These are phyloP conservation scores for Sarocladium kiliense DNA, from an alignment of 2,329 filamentous ascomycete species.

Conservation along the genomic window DNA sequence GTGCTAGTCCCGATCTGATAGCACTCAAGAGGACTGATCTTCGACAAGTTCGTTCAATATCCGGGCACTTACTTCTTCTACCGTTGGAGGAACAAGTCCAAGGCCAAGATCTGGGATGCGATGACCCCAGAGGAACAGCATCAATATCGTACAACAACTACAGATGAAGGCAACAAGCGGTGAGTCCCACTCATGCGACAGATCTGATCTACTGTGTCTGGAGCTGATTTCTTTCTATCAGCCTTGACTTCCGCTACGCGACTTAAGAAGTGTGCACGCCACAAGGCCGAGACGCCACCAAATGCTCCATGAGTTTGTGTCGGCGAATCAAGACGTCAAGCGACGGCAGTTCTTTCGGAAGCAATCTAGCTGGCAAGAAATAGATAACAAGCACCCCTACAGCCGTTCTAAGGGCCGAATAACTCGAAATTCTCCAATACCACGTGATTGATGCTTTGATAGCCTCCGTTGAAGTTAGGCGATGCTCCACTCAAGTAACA, in stretches of 20 bases:
- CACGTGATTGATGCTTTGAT: too few species aligned
- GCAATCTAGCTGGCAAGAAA: too few species aligned
- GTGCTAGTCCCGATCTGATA: background rate
- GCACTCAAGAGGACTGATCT: background rate
- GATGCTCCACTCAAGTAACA: too few species aligned
- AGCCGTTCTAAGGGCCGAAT: too few species aligned
- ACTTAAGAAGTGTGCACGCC: too few species aligned
- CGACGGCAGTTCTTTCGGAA: too few species aligned
- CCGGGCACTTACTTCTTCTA: constrained; percentile 33
- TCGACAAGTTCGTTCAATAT: constrained; percentile 28
- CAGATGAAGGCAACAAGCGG: constrained; percentile 22
- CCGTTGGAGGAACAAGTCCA: constrained; percentile 29
- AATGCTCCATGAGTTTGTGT: too few species aligned
- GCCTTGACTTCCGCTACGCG: constrained; percentile 12
- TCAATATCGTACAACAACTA: constrained; percentile 37
- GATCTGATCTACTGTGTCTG: background rate
- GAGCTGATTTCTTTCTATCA: background rate
- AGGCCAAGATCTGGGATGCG: constrained; percentile 31
- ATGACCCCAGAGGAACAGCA: constrained; percentile 35
- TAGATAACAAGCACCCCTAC: too few species aligned
- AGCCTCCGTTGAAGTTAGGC: too few species aligned
- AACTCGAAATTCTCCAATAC: too few species aligned
- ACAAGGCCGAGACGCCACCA: too few species aligned
- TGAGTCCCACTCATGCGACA: background rate
- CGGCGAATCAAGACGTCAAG: too few species aligned